A percentile compares a stretch with the other conserved stretches of the same genome.
phyloP scores from a whole-genome alignment of 202 grass and related monocot genomes.

The Tripidium arundinaceum region DNA sequence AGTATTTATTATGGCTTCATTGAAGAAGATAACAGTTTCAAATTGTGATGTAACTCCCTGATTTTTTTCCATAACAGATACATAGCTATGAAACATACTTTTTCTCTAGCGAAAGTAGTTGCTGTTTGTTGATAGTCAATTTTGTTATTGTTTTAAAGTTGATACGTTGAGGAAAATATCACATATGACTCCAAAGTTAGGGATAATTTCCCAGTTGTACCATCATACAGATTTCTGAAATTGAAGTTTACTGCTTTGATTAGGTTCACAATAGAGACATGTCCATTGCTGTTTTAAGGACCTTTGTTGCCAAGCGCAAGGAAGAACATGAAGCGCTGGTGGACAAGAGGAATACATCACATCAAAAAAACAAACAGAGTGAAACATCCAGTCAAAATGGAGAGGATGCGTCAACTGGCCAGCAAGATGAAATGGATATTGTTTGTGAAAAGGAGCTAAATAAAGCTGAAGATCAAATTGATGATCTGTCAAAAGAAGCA shows the following conservation, averaged over 20 bases:
- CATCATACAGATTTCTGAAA: background rate
- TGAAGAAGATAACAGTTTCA: background rate
- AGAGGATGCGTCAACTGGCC: conserved; percentile 29
- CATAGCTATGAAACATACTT: background rate
- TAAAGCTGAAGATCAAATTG: conserved; percentile 37
- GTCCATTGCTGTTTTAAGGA: conserved; percentile 90
- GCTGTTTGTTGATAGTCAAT: conserved; percentile 13
- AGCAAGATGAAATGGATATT: conserved; percentile 45
- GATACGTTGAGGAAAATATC: background rate
- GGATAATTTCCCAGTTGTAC: background rate
- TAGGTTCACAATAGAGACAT: conserved; percentile 98
- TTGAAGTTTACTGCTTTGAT: conserved; percentile 33
- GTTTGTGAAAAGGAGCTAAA: conserved; percentile 37
- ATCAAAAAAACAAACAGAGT: conserved; percentile 32
- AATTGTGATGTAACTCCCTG: background rate
- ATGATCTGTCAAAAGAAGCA: conserved; percentile 40
- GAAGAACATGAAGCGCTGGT: conserved; percentile 69
- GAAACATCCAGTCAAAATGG: conserved; percentile 37
- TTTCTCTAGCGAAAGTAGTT: background rate
- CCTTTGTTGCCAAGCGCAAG: conserved; percentile 71
- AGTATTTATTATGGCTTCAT: background rate
- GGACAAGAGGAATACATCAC: conserved; percentile 53
- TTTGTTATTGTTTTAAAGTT: background rate
- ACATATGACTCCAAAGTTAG: background rate
- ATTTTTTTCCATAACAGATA: background rate